Conservation (phyloP, 257 asterid species). For the Asclepias syriaca region DNA sequence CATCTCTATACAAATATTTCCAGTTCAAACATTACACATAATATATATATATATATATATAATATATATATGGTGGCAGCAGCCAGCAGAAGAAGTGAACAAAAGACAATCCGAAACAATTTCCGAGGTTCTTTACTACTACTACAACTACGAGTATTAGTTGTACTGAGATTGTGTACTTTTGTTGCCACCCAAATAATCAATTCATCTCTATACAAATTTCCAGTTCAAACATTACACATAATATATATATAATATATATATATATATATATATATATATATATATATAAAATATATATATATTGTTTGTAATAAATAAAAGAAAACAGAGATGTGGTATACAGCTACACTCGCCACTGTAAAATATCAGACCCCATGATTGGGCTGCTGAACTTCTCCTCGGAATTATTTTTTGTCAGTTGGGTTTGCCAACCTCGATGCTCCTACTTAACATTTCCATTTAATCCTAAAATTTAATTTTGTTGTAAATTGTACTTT, state of each 20-base stretch:
- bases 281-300: no score
- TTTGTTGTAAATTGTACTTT: no score
- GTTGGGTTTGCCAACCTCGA: neutral
- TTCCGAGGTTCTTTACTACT: conserved; percentile 10
- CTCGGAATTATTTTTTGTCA: neutral
- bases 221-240: no score
- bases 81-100: neutral
- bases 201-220: no score
- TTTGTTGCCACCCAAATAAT: neutral
- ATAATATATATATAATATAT: neutral
- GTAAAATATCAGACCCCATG: conserved; percentile 10
- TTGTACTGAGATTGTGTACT: neutral
- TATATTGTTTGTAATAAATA: no score
- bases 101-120: conserved; percentile 1
- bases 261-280: no score
- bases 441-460: neutral
- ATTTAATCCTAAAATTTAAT: no score
- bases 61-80: no score
- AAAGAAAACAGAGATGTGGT: neutral
- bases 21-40: no score
- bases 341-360: conserved; percentile 11
- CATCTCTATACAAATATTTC: no score
- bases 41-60: neutral
- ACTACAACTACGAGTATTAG: neutral
- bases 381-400: conserved; percentile 14